phyloP scores from a whole-genome alignment of 768 basidiomycete species.

The Pleurotus cornucopiae region DNA sequence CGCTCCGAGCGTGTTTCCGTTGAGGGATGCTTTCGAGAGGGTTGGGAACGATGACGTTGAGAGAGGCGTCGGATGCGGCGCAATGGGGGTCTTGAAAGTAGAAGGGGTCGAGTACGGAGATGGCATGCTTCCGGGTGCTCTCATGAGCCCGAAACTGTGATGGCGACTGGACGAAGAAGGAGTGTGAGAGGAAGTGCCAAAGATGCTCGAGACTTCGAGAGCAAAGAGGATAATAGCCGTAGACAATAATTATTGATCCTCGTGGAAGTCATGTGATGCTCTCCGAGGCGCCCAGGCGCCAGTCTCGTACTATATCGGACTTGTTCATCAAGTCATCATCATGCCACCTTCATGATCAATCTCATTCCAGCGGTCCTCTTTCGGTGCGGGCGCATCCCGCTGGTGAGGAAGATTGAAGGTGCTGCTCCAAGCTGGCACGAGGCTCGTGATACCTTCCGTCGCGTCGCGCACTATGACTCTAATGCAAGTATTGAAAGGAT shows the following conservation, averaged over 20 bases:
- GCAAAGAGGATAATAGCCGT: background rate
- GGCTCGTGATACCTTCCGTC: too few species aligned
- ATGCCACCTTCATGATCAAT: too few species aligned
- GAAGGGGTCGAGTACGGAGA: background rate
- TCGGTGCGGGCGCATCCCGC: too few species aligned
- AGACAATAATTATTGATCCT: slow-evolving; percentile 2
- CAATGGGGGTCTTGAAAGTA: background rate
- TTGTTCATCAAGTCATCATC: too few species aligned
- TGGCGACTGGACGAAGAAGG: background rate
- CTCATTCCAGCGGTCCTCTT: too few species aligned
- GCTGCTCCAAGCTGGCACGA: too few species aligned
- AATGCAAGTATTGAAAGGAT: too few species aligned
- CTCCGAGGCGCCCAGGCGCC: too few species aligned
- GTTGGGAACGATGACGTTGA: slow-evolving; percentile 6
- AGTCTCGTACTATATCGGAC: too few species aligned
- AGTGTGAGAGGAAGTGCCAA: background rate
- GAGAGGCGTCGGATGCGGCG: slow-evolving; percentile 6
- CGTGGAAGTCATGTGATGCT: slow-evolving; percentile 2
- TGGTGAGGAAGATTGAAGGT: too few species aligned
- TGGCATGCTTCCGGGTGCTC: background rate
- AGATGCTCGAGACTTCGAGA: too few species aligned
- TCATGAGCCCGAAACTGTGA: background rate
- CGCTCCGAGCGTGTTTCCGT: background rate
- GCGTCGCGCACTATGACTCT: too few species aligned
- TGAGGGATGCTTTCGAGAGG: background rate